Percentiles rank a stretch among this genome's conserved stretches.
phyloP scores from a whole-genome alignment of 2,329 filamentous ascomycete genomes.

The Sclerotinia minor region DNA sequence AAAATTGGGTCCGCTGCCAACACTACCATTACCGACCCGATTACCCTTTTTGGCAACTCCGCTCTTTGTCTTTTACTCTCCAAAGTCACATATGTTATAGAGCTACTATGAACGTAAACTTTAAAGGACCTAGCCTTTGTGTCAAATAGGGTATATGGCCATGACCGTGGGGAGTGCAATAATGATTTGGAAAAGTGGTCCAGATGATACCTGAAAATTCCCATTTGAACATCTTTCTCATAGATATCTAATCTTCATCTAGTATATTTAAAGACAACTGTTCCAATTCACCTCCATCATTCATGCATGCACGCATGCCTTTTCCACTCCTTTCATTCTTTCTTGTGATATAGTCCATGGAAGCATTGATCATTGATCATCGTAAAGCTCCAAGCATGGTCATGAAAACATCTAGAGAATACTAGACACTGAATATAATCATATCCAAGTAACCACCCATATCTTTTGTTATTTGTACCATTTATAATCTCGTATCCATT shows the following conservation, averaged over 20 bases:
- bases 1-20: not conserved
- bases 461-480: slow-evolving; percentile 7
- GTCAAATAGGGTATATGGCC: not conserved
- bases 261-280: not conserved
- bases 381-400: not conserved
- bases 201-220: not conserved
- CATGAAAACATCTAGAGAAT: slow-evolving; percentile 2
- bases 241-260: slow-evolving; percentile 13
- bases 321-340: not conserved
- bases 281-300: not conserved
- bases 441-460: slow-evolving; percentile 10
- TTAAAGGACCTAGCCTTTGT: not conserved
- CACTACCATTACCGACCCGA: slow-evolving; percentile 3
- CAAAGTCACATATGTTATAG: not conserved
- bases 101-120: not conserved
- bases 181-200: no score
- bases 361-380: slow-evolving; percentile 14
- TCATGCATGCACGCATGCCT: not conserved
- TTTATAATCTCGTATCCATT: not conserved
- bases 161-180: no score
- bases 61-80: not conserved
- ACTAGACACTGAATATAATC: not conserved
- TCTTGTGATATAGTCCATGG: not conserved
- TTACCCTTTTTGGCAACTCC: slow-evolving; percentile 1
- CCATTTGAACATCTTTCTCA: slow-evolving; percentile 3